Evolutionary conservation across 1,284 basidiomycete species (phyloP).

Genomic region (Mycena citricolor): DNA sequence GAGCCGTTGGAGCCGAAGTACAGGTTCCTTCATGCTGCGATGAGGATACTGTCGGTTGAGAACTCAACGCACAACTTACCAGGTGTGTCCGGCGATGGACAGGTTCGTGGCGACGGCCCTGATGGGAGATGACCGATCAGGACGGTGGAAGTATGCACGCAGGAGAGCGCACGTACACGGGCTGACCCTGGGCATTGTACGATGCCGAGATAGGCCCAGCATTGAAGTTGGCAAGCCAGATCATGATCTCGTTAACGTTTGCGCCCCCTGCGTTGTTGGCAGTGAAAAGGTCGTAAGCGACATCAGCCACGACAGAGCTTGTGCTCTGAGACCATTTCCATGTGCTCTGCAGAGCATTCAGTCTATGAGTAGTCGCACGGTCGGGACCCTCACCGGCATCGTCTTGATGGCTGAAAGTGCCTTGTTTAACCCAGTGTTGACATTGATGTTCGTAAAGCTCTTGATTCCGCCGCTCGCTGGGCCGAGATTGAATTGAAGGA

Average conservation of each 20-base stretch:
- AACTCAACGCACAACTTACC: too few relatives aligned
- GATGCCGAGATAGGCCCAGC: slow-evolving; percentile 51
- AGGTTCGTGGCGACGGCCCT: slow-evolving; percentile 46
- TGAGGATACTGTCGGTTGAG: too few relatives aligned
- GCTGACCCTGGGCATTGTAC: slow-evolving; percentile 38
- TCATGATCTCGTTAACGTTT: slow-evolving; percentile 61
- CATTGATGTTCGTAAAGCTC: slow-evolving; percentile 58
- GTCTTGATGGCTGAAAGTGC: slow-evolving; percentile 50
- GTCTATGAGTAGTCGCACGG: too few relatives aligned
- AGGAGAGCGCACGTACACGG: too few relatives aligned
- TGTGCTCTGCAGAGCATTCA: neutral
- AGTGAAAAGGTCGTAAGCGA: slow-evolving; percentile 65
- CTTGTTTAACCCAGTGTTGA: slow-evolving; percentile 49
- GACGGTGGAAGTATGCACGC: neutral
- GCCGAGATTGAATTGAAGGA: slow-evolving; percentile 43
- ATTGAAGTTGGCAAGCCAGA: slow-evolving; percentile 61
- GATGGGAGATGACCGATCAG: slow-evolving; percentile 27
- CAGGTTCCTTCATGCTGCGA: too few relatives aligned
- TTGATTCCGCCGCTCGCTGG: slow-evolving; percentile 51
- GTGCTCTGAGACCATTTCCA: neutral
- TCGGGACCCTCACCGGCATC: slow-evolving; percentile 48
- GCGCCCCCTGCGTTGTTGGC: slow-evolving; percentile 47
- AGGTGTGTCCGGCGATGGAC: slow-evolving; percentile 46
- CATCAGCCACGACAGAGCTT: slow-evolving; percentile 41
- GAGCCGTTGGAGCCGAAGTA: slow-evolving; percentile 55